A percentile compares a stretch with the other conserved stretches of the same genome.
Evolutionary conservation across 345 rosid genomes (phyloP).

Genomic region (Limnanthes douglasii): DNA sequence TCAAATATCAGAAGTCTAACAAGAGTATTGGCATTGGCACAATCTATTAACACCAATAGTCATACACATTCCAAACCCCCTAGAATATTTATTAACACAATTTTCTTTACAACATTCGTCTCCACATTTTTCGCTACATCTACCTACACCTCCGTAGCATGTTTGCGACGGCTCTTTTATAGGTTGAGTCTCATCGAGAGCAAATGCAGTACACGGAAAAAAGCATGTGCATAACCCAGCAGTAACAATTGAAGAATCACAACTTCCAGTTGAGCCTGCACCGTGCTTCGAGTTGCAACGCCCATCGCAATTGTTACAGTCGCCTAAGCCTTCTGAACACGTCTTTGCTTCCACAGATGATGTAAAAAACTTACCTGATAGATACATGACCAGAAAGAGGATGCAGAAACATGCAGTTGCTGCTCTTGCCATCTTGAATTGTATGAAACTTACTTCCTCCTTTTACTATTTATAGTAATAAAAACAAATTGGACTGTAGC

Average conservation of each 20-base stretch:
- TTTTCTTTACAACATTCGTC: neutral
- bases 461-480: too few relatives aligned
- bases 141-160: slow-evolving; percentile 6
- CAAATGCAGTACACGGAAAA: slow-evolving; percentile 1
- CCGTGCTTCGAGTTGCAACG: slow-evolving; percentile 12
- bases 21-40: slow-evolving; percentile 14
- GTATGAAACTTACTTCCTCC: too few relatives aligned
- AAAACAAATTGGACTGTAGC: too few relatives aligned
- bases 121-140: slow-evolving; percentile 5
- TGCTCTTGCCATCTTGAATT: too few relatives aligned
- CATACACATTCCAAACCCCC: slow-evolving; percentile 10
- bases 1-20: too few relatives aligned
- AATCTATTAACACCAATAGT: slow-evolving; percentile 1
- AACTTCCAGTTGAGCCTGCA: slow-evolving; percentile 4
- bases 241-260: slow-evolving; percentile 4
- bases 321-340: slow-evolving; percentile 4
- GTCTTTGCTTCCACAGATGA: too few relatives aligned
- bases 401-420: too few relatives aligned
- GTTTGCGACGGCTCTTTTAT: neutral
- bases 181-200: too few relatives aligned
- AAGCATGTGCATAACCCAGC: neutral
- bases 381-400: too few relatives aligned
- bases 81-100: neutral
- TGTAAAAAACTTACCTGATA: too few relatives aligned
- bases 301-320: slow-evolving; percentile 6